Conservation (phyloP, 257 asterid genomes). For the Capsicum baccatum region DNA sequence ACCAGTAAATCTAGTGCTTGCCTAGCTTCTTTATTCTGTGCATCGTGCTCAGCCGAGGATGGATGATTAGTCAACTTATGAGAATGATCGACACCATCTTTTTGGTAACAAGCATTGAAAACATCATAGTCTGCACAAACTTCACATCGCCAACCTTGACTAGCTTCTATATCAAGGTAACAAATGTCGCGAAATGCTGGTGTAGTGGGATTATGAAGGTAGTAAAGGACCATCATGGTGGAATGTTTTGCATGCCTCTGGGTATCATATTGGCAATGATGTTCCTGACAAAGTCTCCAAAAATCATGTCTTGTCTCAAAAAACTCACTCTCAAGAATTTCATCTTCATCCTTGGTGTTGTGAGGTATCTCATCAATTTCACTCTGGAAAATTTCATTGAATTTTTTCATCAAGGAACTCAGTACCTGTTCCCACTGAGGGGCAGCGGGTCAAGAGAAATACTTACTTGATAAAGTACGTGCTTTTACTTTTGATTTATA, state of each 20-base stretch:
- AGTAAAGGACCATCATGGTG: conserved; percentile 97
- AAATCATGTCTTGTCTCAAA: conserved; percentile 99
- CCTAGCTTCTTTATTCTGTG: no score
- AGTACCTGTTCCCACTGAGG: not conserved
- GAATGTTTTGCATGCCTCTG: conserved; percentile 98
- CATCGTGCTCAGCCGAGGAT: no score
- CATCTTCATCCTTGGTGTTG: conserved; percentile 87
- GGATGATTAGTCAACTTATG: no score
- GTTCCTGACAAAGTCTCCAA: conserved; percentile 95
- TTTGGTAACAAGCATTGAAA: no score
- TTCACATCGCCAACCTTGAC: no score
- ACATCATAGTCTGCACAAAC: no score
- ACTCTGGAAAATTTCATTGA: conserved; percentile 55
- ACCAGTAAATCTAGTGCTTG: no score
- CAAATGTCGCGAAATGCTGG: conserved; percentile 59
- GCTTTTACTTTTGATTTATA: conserved; percentile 74
- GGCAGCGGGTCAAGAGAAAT: not conserved
- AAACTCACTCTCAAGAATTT: conserved; percentile 93
- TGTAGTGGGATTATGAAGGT: conserved; percentile 97
- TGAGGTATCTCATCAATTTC: conserved; percentile 67
- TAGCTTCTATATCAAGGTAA: no score
- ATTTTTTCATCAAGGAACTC: conserved; percentile 33
- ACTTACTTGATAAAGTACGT: conserved; percentile 76
- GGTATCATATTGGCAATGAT: conserved; percentile 96
- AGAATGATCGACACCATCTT: no score